Base-by-base conservation (phyloP, 2,329 filamentous ascomycete genomes). In the Neocucurbitaria cava region DNA sequence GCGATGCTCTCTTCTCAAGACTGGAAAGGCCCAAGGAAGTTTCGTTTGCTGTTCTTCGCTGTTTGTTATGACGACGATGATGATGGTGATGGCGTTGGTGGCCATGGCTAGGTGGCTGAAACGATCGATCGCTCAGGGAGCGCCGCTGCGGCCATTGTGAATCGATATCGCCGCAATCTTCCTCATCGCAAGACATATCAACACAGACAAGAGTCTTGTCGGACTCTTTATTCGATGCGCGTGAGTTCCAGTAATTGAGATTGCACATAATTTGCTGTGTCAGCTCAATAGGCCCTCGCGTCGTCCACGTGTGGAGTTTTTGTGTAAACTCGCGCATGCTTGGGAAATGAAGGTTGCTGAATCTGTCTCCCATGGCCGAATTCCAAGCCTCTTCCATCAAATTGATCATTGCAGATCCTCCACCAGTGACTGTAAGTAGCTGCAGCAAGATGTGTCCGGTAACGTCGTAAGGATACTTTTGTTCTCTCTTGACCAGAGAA, bases 241-340 rank as follows among this genome's bases (percentile, higher is more conserved):
- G 49, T 5, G 49, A 21, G 36, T 52, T 49, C 46, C 46, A 49
- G 38, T 49, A 42, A 33, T 49, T 33, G 23, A 26, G 46, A 20
- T 33, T 49, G 46, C 46, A 49, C 23, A 46, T 24, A 9, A 52
- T 30, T 20, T 42, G 15, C n/a, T 41, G 8, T 24, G 18, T 31
- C 35, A 52, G 9, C 11, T 40, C 35, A 18, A 46, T 35, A n/a
- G 49, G 49, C 10, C 49, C 43, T 17, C 40, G 10, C 20, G 36
- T 46, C 11, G n/a, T 31, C 13, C 28, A 52, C 13, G 18, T 24
- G 24, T 47, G 2, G 36, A 36, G 33, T 11, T 26, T 40, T 23
- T 33, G 30, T 18, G 26, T 24, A 28, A 21, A 52, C 15, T 52
- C 43, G 43, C 43, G 43, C 17, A 46, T 13, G 28, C 18, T 24